Conservation (phyloP, 495 filamentous ascomycete species). For the Penicillium simplicissimum region DNA sequence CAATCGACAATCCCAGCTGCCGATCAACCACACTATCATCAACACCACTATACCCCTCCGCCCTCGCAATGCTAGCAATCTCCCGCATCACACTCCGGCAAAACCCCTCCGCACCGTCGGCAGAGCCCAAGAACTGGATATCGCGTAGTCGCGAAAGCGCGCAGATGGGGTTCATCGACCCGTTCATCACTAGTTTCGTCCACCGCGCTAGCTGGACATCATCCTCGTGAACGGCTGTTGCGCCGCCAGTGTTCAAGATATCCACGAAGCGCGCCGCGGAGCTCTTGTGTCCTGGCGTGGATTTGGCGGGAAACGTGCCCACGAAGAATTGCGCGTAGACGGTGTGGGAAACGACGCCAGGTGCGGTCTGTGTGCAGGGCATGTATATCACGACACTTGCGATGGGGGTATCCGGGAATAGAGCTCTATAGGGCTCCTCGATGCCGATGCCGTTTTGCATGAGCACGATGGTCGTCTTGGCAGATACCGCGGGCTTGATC, state of each 20-base stretch:
- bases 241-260: background rate
- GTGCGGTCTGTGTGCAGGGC: constrained; percentile 2
- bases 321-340: background rate
- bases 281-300: background rate
- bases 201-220: background rate
- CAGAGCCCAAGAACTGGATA: constrained; percentile 1
- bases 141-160: constrained; percentile 1
- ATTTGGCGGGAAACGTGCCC: background rate
- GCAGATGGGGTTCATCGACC: background rate
- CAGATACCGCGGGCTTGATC: constrained; percentile 1
- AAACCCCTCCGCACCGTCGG: background rate
- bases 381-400: constrained; percentile 1
- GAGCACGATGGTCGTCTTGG: background rate
- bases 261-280: background rate
- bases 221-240: background rate
- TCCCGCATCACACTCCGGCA: background rate
- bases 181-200: background rate
- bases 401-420: background rate
- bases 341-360: background rate
- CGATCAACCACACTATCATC: constrained; percentile 5
- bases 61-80: constrained; percentile 1
- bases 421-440: background rate
- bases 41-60: background rate
- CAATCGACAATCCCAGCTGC: background rate
- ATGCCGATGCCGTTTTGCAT: constrained; percentile 1